Percentiles rank a stretch among this genome's conserved stretches.
phyloP scores from a whole-genome alignment of 495 filamentous ascomycete species.

The Penicillium alfredii region DNA sequence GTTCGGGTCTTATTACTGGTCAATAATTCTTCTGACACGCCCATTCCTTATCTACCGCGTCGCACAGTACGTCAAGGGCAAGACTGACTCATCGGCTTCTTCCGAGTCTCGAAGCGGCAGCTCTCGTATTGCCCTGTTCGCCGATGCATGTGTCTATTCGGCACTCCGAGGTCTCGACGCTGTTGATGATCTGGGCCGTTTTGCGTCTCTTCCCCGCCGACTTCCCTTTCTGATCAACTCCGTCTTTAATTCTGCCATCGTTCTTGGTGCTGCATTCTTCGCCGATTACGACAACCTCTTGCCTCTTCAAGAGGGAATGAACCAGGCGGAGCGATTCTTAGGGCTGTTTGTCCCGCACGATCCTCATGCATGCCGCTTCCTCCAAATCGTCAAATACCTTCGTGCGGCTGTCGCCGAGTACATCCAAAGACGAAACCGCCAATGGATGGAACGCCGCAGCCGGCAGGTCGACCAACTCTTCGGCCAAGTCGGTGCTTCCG shows the following conservation, averaged over 20 bases:
- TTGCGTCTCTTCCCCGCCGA: slow-evolving; percentile 56
- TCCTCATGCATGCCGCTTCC: slow-evolving; percentile 57
- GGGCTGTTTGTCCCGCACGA: slow-evolving; percentile 56
- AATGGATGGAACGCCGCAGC: slow-evolving; percentile 36
- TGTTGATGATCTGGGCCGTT: slow-evolving; percentile 51
- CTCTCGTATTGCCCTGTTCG: slow-evolving; percentile 55
- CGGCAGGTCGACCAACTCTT: slow-evolving; percentile 37
- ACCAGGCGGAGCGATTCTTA: slow-evolving; percentile 55
- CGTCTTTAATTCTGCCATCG: slow-evolving; percentile 64
- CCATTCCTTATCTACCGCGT: slow-evolving; percentile 62
- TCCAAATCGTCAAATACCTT: slow-evolving; percentile 60
- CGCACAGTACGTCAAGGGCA: slow-evolving; percentile 39
- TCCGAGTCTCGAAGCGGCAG: slow-evolving; percentile 22
- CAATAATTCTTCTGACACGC: slow-evolving; percentile 60
- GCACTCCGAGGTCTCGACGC: slow-evolving; percentile 61
- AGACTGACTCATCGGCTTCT: slow-evolving; percentile 18
- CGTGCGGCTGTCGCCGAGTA: slow-evolving; percentile 47
- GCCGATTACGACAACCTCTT: slow-evolving; percentile 55
- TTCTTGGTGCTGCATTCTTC: slow-evolving; percentile 65
- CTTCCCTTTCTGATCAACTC: slow-evolving; percentile 70
- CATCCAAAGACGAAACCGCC: slow-evolving; percentile 31
- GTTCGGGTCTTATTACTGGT: slow-evolving; percentile 66
- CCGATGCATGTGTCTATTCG: slow-evolving; percentile 64
- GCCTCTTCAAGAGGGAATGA: slow-evolving; percentile 48
- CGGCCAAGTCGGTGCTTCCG: slow-evolving; percentile 27